Base-by-base conservation (phyloP, 2,329 filamentous ascomycete species). In the Clathrospora elynae region DNA sequence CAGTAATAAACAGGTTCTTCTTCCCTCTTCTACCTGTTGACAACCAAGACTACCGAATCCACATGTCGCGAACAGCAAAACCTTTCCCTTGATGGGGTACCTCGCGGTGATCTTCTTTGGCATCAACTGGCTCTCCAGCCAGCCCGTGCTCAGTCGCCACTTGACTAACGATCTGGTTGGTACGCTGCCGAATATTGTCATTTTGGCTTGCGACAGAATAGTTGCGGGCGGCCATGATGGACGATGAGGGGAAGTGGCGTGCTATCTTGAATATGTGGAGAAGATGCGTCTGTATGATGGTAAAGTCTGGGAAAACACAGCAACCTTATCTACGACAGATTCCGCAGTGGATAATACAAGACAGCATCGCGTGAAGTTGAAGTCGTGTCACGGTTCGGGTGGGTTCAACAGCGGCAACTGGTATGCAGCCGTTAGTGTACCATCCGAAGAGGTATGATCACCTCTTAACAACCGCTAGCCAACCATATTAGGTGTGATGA, bases 251-350 rank as follows among this genome's bases (percentile, higher is more conserved):
- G 24, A 16, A 41, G 17, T 20, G 17, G 10, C 30, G 24, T 29
- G 16, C 6, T 26, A 18, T 16, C 19, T 13, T 34, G 20, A 29
- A 2, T 19, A 17, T 30, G 24, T 13, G 10, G 31, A 33, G 22
- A 19, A 25, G 30, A 13, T 29, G 35, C n/a, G 28, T 33, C 14
- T 17, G 13, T 37, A 24, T 41, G 35, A 38, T 43, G 38, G 26
- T 17, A 28, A 44, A 46, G 39, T 19, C 29, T 36, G 49, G 49
- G 42, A 43, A 43, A 20, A 20, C n/a, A 41, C 13, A 80, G 79
- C 32, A 77, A 73, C 50, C 76, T 85, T 64, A 76, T 85, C 66
- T 80, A 81, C 80, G 71, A 82, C 90, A 53, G 87, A 88, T 78
- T 89, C 89, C 78, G 87, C 80, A 8, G 80, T 83, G 63, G 79